A percentile compares a stretch with the other conserved stretches of the same genome.
These are phyloP conservation scores for Talaromyces sp. DNA, from an alignment of 2,329 filamentous ascomycete genomes.

Conservation along the genomic window DNA sequence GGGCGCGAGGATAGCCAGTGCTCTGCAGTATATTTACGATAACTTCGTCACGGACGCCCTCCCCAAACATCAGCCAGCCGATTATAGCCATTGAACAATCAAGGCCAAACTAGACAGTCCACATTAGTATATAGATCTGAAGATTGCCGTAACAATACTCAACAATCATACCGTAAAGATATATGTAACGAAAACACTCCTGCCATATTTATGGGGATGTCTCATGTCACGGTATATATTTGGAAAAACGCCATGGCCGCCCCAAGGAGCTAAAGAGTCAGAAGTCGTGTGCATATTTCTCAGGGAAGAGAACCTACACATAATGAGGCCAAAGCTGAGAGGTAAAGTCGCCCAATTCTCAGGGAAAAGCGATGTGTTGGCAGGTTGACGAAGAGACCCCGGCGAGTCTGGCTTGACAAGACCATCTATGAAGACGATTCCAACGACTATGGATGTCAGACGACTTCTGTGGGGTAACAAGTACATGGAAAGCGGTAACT, in stretches of 20 bases:
- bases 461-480: neutral
- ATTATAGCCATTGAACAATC: slow-evolving; percentile 78
- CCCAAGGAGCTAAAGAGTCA: slow-evolving; percentile 56
- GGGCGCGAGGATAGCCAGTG: slow-evolving; percentile 65
- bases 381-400: slow-evolving; percentile 78
- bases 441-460: slow-evolving; percentile 61
- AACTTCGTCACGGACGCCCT: slow-evolving; percentile 80
- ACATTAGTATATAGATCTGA: neutral
- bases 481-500: slow-evolving; percentile 42
- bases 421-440: slow-evolving; percentile 81
- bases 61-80: slow-evolving; percentile 92
- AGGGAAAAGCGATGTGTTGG: slow-evolving; percentile 76
- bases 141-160: neutral
- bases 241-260: slow-evolving; percentile 72
- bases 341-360: slow-evolving; percentile 83
- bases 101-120: slow-evolving; percentile 60
- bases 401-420: slow-evolving; percentile 73
- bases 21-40: slow-evolving; percentile 82
- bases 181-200: slow-evolving; percentile 75
- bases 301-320: slow-evolving; percentile 51
- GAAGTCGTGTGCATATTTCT: slow-evolving; percentile 7
- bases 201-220: slow-evolving; percentile 75
- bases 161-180: slow-evolving; percentile 63
- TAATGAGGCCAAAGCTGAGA: slow-evolving; percentile 82
- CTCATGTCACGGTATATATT: slow-evolving; percentile 78